Base-by-base conservation (phyloP, 306 rosid species). In the Abrus precatorius region DNA sequence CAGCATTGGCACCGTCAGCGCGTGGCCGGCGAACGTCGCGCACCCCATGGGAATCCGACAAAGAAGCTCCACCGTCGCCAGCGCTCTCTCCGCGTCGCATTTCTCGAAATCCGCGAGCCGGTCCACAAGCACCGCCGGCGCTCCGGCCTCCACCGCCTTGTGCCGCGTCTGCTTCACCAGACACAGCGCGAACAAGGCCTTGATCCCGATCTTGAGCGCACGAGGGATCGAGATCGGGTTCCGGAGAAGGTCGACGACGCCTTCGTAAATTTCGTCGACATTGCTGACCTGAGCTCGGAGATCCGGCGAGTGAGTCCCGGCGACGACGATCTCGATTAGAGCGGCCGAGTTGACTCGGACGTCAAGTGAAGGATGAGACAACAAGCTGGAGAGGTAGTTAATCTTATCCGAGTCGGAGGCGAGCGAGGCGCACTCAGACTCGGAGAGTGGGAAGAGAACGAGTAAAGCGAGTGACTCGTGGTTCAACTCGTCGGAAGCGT, bases 341-440 rank as follows among this genome's bases (percentile, higher is more conserved):
- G 98, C 93, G 3, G 97, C 96, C 7, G 97, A 85, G 87, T 93
- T 95, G 36, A 95, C 85, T 8, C 96, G 85, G 76, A 88, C 93
- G 9, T 93, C 97, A 5, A 88, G 20, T 0, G 87, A 83, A 5
- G 76, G 1, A 57, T 93, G 91, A 13, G 72, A 86, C 0, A 93
- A 72, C 1, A 95, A 78, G 12, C 82, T 75, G 8, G 92, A 44
- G 1, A 95, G 82, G 52, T 68, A 85, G 8, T 13, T 38, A 55
- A 93, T 64, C 67, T 88, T 87, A 8, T 64, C 84, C 3, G 78
- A 77, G 13, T 93, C 92, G 6, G 91, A 80, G 0, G 92, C 90
- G 6, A 95, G 77, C 1, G 78, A 64, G 1, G 59, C 69, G 79
- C 97, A 95, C 65, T 93, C 92, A 1, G 86, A 12, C 74, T 95